These are phyloP conservation scores for Fusarium sp. DNA, from an alignment of 2,329 filamentous ascomycete species.

Conservation along the genomic window DNA sequence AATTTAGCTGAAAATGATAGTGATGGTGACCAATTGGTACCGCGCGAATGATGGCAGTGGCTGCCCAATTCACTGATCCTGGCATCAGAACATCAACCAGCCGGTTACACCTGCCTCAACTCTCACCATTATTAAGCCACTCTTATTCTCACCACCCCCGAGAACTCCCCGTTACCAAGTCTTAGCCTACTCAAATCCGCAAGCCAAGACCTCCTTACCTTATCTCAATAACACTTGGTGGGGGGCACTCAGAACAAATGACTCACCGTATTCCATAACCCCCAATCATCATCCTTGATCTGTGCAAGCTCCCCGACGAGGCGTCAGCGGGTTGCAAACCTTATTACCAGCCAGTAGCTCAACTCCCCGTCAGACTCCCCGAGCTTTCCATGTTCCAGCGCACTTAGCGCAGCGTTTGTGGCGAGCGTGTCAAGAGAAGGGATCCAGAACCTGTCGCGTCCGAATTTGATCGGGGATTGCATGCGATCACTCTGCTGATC, in stretches of 20 bases:
- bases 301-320: conserved; percentile 31
- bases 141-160: too few relatives aligned
- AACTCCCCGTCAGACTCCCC: conserved; percentile 37
- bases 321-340: conserved; percentile 16
- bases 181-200: background rate
- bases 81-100: too few relatives aligned
- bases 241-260: conserved; percentile 38
- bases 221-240: conserved; percentile 33
- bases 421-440: conserved; percentile 2
- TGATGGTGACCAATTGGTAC: background rate
- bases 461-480: too few relatives aligned
- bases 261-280: conserved; percentile 23
- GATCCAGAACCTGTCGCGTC: too few relatives aligned
- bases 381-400: conserved; percentile 1
- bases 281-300: background rate
- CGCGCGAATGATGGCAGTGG: too few relatives aligned
- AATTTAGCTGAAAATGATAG: background rate
- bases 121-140: too few relatives aligned
- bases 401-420: conserved; percentile 1
- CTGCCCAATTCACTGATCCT: too few relatives aligned
- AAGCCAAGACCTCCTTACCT: conserved; percentile 9
- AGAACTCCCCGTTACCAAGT: background rate
- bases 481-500: too few relatives aligned
- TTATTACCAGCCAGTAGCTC: conserved; percentile 11
- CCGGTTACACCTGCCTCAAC: too few relatives aligned